phyloP scores from a whole-genome alignment of 805 yeast genomes.

The Pichia deserticola region DNA sequence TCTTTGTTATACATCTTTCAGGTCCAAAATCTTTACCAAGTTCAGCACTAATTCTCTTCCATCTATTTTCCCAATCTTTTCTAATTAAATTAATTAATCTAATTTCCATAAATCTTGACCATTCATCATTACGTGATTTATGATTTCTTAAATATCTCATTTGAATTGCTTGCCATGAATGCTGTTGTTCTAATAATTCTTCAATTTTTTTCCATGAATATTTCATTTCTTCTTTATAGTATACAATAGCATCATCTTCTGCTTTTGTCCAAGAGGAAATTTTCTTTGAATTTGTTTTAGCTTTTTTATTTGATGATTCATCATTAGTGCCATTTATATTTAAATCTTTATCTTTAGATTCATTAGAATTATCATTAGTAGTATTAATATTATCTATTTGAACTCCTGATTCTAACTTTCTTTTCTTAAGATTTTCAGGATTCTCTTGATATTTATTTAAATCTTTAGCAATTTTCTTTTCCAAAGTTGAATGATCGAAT shows the following conservation, averaged over 20 bases:
- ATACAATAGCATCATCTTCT: slow-evolving; percentile 31
- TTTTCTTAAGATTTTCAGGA: not conserved
- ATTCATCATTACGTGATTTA: slow-evolving; percentile 28
- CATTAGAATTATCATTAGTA: not conserved
- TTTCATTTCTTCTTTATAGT: slow-evolving; percentile 30
- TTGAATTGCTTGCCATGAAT: slow-evolving; percentile 41
- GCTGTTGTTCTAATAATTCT: slow-evolving; percentile 24
- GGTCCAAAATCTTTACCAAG: slow-evolving; percentile 24
- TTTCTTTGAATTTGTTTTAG: slow-evolving; percentile 1
- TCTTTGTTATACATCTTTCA: slow-evolving; percentile 27
- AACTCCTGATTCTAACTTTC: not conserved
- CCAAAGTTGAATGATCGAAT: slow-evolving; percentile 6
- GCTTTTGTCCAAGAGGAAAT: slow-evolving; percentile 27
- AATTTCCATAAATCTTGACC: slow-evolving; percentile 30
- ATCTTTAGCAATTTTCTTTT: slow-evolving; percentile 1
- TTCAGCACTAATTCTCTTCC: slow-evolving; percentile 31
- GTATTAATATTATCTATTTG: no score
- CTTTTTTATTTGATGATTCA: not conserved
- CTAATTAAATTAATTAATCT: slow-evolving; percentile 26
- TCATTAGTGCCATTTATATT: not conserved
- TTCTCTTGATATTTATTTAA: not conserved
- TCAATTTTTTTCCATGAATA: slow-evolving; percentile 35
- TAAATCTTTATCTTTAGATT: no score
- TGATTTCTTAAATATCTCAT: slow-evolving; percentile 38
- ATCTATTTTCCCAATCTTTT: slow-evolving; percentile 35